Evolutionary conservation across 1,284 basidiomycete genomes (phyloP), one percentile per base, ranked within the genome.

Genomic region (Trichosporon sp.): DNA sequence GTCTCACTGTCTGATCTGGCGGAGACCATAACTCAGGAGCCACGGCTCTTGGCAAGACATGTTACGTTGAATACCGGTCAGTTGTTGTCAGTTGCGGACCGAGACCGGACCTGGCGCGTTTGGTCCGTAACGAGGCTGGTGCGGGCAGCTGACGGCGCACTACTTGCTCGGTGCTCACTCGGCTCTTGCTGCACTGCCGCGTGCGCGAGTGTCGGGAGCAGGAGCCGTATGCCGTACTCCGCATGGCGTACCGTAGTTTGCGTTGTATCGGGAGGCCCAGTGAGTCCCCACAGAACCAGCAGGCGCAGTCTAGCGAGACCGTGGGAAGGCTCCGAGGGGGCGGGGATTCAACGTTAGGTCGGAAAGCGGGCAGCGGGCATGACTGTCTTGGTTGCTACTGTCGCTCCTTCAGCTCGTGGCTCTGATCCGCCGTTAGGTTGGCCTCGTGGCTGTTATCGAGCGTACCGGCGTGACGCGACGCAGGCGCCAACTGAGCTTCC

Each of bases 391-490:
- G 43, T 46, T 7, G 43, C 43, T 26, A 26, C 10, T 46, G 16
- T 5, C 14, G 43, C 43, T 46, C 43, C 35, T 37, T 16, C 16
- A 46, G 43, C 43, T 46, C 43, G 38, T 46, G 43, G 16, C 43
- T 4, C 4, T 7, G 43, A 5, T 46, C 16, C 43, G 43, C 11
- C 43, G 43, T 46, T n/a, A 14, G 43, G 4, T 46, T 46, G 4
- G 16, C 51, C 51, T 54, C 51, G 51, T 54, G 51, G 51, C 51
- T 54, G 21, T 7, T 26, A 7, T 54, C 19, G 51, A n/a, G 51
- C 51, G 51, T 54, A 19, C 51, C 7, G 19, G 51, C 51, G 51
- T 54, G 51, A 54, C 51, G 51, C 51, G 51, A 54, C 51, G 51
- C 19, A 54, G 21, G 38, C 3, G 10, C 51, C 10, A 54, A 8